A percentile compares a stretch with the other conserved stretches of the same genome.
These are phyloP conservation scores for Phialemoniopsis sp. DNA, from an alignment of 2,329 filamentous ascomycete species.

Conservation along the genomic window DNA sequence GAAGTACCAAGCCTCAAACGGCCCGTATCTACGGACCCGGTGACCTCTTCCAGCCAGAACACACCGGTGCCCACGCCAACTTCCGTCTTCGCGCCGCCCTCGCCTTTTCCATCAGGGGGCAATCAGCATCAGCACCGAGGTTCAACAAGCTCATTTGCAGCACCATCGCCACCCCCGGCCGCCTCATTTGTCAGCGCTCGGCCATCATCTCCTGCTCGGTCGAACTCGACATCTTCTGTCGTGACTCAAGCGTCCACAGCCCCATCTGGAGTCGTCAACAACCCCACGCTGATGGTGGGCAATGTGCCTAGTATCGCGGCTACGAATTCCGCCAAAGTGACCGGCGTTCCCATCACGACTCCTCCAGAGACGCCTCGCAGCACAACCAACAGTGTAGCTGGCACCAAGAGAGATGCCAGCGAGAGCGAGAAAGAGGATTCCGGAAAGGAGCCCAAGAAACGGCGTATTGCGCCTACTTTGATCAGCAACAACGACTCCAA, in stretches of 20 bases:
- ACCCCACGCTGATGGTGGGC: constrained; percentile 74
- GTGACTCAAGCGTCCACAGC: constrained; percentile 57
- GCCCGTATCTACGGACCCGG: constrained; percentile 30
- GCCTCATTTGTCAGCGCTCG: constrained; percentile 58
- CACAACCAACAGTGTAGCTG: constrained; percentile 46
- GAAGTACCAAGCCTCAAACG: constrained; percentile 52
- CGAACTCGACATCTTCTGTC: constrained; percentile 81
- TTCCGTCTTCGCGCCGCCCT: constrained; percentile 56
- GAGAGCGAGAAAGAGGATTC: constrained; percentile 49
- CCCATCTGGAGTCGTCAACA: constrained; percentile 59
- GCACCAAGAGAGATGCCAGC: constrained; percentile 53
- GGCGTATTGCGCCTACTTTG: constrained; percentile 65
- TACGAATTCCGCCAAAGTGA: constrained; percentile 60
- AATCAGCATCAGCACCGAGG: constrained; percentile 51
- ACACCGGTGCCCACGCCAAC: constrained; percentile 71
- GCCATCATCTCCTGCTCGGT: constrained; percentile 74
- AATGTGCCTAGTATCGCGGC: constrained; percentile 75
- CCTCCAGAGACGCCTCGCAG: constrained; percentile 83
- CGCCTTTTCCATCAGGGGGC: constrained; percentile 45
- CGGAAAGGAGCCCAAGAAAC: constrained; percentile 57
- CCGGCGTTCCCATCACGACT: constrained; percentile 72
- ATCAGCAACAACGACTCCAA: constrained; percentile 27
- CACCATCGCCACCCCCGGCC: constrained; percentile 54
- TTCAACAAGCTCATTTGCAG: constrained; percentile 52
- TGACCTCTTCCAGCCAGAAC: constrained; percentile 52